Base-by-base conservation (phyloP, 176 grass and related monocot genomes). In the Themeda triandra region DNA sequence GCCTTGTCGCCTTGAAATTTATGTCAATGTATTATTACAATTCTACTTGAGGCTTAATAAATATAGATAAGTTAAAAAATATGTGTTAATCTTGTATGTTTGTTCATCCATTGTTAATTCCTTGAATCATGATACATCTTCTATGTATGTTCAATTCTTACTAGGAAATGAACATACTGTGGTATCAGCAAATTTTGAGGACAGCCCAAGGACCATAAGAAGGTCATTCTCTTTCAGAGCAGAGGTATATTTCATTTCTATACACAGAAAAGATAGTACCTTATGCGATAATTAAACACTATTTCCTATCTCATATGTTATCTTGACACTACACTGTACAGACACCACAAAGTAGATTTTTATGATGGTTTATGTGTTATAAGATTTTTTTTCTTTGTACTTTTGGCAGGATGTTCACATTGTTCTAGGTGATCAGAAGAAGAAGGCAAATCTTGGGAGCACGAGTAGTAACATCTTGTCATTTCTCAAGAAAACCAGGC, bases 401-500 rank as follows among this genome's bases (percentile, higher is more conserved):
- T 58, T 37, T 29, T 48, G 78, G 73, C 82, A 96, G 94, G 91
- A 85, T 60, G 54, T 73, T 63, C 84, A 77, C 56, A 17, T 67
- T 54, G 11, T 80, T 35, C 68, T 82, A 74, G 73, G 68, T 8
- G 88, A 81, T 39, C 27, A 83, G 8, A 96, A 80, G 51, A 96
- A 96, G 89, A 87, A 87, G 68, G 42, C 56, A 23, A 83, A 32
- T 44, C 91, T 87, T 62, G 77, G 77, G 48, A 91, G 48, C 48
- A 51, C 48, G 48, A 51, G 76, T 21, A 51, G 76, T 21, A 93
- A 93, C 53, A 87, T 93, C 36, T 40, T 92, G 84, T 89, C 94
- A 80, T 93, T 93, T 81, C 74, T 93, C 40, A 83, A 73, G 40
- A 91, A 69, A 81, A 93, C 77, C 48, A 90, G 40, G 66, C 86